Percentiles rank a stretch among this genome's conserved stretches.
phyloP scores from a whole-genome alignment of 331 rosid genomes.

The Erythrophleum ivorense region DNA sequence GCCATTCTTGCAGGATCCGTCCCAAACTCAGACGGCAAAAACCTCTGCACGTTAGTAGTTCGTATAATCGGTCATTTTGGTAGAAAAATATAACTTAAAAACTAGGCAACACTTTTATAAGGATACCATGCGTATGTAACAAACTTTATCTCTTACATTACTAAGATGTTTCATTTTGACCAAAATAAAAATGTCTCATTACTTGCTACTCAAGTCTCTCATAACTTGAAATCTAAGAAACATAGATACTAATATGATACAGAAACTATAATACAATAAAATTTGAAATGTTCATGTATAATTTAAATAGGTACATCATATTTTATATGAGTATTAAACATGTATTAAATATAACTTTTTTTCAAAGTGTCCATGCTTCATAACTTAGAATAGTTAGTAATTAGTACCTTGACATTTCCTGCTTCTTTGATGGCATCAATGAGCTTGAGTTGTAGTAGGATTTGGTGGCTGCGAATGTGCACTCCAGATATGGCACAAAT shows the following conservation, averaged over 20 bases:
- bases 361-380: too few species aligned
- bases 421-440: constrained; percentile 78
- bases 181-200: neutral
- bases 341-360: too few species aligned
- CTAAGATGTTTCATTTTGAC: neutral
- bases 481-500: constrained; percentile 75
- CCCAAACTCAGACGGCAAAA: constrained; percentile 81
- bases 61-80: neutral
- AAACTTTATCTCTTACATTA: neutral
- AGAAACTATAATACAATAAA: neutral
- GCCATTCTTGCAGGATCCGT: constrained; percentile 70
- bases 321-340: neutral
- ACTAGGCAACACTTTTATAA: neutral
- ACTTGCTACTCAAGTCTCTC: neutral
- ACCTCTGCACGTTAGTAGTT: constrained; percentile 50
- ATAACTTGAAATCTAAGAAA: neutral
- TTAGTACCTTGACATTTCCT: constrained; percentile 66
- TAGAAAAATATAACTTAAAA: neutral
- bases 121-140: neutral
- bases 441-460: constrained; percentile 76
- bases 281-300: too few species aligned
- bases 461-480: constrained; percentile 65
- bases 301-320: too few species aligned
- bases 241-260: neutral
- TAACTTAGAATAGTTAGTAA: neutral